phyloP scores from a whole-genome alignment of 306 rosid genomes.

The Styphnolobium japonicum region DNA sequence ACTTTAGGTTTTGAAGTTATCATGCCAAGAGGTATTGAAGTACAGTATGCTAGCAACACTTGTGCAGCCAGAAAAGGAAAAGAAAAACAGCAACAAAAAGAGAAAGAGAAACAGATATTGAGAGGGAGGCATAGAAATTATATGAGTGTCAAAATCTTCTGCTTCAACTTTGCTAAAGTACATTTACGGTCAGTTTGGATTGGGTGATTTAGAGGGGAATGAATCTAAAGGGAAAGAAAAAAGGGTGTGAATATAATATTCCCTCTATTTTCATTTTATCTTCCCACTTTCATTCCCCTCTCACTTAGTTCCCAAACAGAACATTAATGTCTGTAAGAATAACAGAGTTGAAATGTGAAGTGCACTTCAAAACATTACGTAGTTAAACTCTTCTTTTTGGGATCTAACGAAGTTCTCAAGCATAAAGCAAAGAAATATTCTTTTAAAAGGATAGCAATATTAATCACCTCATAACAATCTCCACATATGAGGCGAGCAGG shows the following conservation, averaged over 20 bases:
- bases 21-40: background rate
- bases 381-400: background rate
- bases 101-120: background rate
- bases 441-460: background rate
- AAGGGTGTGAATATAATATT: background rate
- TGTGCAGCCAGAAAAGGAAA: background rate
- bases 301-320: background rate
- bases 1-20: background rate
- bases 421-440: slow-evolving; percentile 1
- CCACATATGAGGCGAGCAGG: slow-evolving; percentile 97
- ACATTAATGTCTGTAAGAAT: background rate
- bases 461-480: slow-evolving; percentile 89
- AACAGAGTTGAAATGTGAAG: background rate
- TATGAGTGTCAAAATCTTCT: background rate
- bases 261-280: background rate
- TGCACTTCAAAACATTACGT: background rate
- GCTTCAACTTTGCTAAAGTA: background rate
- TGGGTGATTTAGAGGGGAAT: background rate
- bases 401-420: background rate
- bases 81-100: background rate
- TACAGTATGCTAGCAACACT: background rate
- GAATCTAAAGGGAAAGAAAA: background rate
- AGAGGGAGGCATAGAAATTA: background rate
- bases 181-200: background rate
- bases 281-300: background rate